A percentile compares a stretch with the other conserved stretches of the same genome.
Conservation (phyloP, 1,139 yeast species). For the Pichia norvegensis region DNA sequence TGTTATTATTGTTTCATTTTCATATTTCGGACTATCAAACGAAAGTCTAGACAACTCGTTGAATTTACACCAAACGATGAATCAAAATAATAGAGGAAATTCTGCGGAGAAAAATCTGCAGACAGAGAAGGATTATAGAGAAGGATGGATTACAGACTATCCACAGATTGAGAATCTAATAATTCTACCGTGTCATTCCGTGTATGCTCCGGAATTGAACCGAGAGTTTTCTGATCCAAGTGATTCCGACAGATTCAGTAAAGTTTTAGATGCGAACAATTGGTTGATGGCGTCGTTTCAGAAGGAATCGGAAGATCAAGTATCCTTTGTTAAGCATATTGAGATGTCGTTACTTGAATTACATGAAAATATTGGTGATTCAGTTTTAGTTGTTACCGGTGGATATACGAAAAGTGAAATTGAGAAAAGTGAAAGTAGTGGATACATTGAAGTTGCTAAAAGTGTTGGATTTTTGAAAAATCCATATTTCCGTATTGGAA, state of each 20-base stretch:
- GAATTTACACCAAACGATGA: background rate
- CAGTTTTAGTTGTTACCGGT: constrained; percentile 53
- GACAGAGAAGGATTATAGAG: background rate
- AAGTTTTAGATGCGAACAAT: constrained; percentile 39
- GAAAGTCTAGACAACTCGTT: background rate
- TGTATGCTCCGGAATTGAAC: constrained; percentile 14
- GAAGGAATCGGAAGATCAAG: constrained; percentile 57
- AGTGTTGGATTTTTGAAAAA: constrained; percentile 8
- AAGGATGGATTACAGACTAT: background rate
- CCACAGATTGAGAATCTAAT: constrained; percentile 12
- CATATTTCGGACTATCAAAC: constrained; percentile 7
- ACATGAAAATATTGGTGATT: constrained; percentile 23
- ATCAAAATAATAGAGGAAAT: too few relatives aligned
- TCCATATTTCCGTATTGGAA: constrained; percentile 7
- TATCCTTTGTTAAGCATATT: constrained; percentile 61
- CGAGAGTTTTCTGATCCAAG: background rate
- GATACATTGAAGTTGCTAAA: constrained; percentile 33
- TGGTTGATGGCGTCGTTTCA: constrained; percentile 68
- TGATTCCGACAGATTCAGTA: background rate
- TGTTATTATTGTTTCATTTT: constrained; percentile 4
- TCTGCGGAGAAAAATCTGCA: background rate
- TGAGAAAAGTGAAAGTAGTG: constrained; percentile 44
- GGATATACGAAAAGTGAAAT: constrained; percentile 56
- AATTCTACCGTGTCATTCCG: constrained; percentile 21
- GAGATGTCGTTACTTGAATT: constrained; percentile 32